Evolutionary conservation across 2,329 filamentous ascomycete species (phyloP).

Genomic region (Alternaria rosae): DNA sequence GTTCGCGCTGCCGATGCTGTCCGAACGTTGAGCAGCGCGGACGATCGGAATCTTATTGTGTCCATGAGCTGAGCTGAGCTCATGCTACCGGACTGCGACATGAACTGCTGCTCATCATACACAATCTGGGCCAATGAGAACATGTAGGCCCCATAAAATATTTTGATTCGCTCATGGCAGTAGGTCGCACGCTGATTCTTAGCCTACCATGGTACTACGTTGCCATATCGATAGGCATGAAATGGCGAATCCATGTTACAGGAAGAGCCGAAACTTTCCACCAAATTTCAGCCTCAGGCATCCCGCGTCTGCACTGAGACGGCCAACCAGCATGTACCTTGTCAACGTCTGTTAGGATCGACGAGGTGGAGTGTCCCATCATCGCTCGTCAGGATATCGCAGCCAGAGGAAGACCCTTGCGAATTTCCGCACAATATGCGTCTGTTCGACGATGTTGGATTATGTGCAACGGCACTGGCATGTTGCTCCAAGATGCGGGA

Average conservation of each 20-base stretch:
- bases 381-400: constrained; percentile 23
- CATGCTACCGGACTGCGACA: constrained; percentile 1
- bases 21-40: constrained; percentile 1
- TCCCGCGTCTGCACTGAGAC: constrained; percentile 10
- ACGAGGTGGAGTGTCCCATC: constrained; percentile 27
- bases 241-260: background rate
- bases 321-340: constrained; percentile 4
- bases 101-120: background rate
- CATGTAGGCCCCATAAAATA: background rate
- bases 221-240: constrained; percentile 3
- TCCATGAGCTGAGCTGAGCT: constrained; percentile 26
- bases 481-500: constrained; percentile 25
- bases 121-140: constrained; percentile 8
- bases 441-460: constrained; percentile 20
- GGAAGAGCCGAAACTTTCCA: background rate
- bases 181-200: background rate
- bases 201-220: background rate
- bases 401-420: constrained; percentile 14
- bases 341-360: constrained; percentile 22
- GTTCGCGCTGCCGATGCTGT: background rate
- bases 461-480: constrained; percentile 2
- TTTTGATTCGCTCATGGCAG: constrained; percentile 10
- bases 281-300: constrained; percentile 7
- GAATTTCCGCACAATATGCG: background rate
- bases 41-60: constrained; percentile 17